Percentiles rank a stretch among this genome's conserved stretches.
phyloP scores from a whole-genome alignment of 129 eudicot species.

The Flaveria brownii region DNA sequence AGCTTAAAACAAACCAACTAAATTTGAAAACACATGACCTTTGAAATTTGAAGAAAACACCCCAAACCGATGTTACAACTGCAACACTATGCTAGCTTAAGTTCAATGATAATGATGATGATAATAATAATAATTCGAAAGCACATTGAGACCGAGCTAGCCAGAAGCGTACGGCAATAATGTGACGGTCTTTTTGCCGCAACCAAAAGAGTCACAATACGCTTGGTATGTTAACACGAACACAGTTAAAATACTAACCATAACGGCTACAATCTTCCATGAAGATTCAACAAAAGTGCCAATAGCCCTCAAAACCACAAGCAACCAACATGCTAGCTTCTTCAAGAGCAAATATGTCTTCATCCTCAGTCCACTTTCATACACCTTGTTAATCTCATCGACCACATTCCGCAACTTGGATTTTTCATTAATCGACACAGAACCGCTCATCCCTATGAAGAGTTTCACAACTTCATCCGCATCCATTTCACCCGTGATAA shows the following conservation, averaged over 20 bases:
- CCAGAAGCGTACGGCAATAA: constrained; percentile 4
- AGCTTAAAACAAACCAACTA: too few species aligned
- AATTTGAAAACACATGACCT: too few species aligned
- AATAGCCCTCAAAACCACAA: not conserved
- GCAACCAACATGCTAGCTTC: constrained; percentile 22
- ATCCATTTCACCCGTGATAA: constrained; percentile 25
- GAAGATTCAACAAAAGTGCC: constrained; percentile 12
- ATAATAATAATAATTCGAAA: not conserved
- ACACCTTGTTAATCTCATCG: constrained; percentile 7
- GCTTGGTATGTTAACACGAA: constrained; percentile 22
- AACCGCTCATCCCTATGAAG: constrained; percentile 42
- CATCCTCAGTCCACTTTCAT: not conserved
- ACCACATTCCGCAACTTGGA: constrained; percentile 15
- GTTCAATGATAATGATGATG: not conserved
- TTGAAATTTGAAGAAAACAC: not conserved
- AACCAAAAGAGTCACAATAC: constrained; percentile 25
- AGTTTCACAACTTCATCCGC: constrained; percentile 36
- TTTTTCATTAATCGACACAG: not conserved
- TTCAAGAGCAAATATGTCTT: constrained; percentile 3
- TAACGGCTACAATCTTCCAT: constrained; percentile 25
- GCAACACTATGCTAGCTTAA: not conserved
- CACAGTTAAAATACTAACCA: constrained; percentile 17
- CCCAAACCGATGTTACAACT: not conserved
- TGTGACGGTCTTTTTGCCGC: not conserved
- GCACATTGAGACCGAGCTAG: not conserved